phyloP scores from a whole-genome alignment of 192 early-diverging fungal species.

The Mortierella hygrophila region DNA sequence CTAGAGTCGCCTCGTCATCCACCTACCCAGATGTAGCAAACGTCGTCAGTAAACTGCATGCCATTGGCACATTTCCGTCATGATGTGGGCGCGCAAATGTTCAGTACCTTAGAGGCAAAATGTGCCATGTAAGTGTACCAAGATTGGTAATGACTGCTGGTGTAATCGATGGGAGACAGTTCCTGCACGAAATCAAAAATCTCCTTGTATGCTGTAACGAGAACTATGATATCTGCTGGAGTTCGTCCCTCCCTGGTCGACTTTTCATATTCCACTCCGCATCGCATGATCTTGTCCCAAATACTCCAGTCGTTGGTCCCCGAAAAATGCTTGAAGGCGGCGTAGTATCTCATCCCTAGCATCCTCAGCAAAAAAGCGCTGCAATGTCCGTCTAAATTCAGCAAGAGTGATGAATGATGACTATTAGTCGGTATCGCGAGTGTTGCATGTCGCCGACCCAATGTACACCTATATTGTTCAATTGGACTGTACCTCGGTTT shows the following conservation, averaged over 20 bases:
- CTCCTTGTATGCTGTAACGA: conserved; percentile 31
- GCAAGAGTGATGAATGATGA: background rate
- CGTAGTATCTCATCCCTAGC: conserved; percentile 32
- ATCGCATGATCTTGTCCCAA: conserved; percentile 59
- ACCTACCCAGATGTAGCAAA: conserved; percentile 7
- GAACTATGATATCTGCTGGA: conserved; percentile 6
- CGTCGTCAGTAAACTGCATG: background rate
- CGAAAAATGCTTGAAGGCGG: background rate
- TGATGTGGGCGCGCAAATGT: too few species aligned
- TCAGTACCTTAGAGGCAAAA: conserved; percentile 59
- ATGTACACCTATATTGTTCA: too few species aligned
- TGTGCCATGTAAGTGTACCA: conserved; percentile 58
- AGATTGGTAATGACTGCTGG: conserved; percentile 40
- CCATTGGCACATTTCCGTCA: background rate
- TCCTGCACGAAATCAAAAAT: conserved; percentile 25
- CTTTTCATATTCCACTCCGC: conserved; percentile 58
- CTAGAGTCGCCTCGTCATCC: background rate
- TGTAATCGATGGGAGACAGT: conserved; percentile 12
- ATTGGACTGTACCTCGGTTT: conserved; percentile 12
- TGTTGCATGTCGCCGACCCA: too few species aligned
- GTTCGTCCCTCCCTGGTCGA: conserved; percentile 32
- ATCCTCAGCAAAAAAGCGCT: conserved; percentile 34
- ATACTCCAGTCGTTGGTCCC: conserved; percentile 31
- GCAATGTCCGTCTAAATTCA: conserved; percentile 21
- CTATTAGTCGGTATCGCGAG: background rate